Conservation (phyloP, 257 asterid species). For the Orobanche coerulescens region DNA sequence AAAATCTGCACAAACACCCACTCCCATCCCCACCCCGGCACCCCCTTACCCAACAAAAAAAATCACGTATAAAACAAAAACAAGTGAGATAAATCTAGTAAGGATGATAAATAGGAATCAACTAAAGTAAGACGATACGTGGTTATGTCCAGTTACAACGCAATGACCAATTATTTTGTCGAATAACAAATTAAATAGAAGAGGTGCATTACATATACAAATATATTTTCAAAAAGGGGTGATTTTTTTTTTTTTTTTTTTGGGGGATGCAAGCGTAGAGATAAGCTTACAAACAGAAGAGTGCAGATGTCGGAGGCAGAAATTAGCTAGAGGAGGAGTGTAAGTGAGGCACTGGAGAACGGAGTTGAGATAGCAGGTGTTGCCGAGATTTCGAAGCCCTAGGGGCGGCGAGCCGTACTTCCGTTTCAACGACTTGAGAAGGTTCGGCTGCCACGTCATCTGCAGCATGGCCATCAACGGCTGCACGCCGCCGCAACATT, state of each 20-base stretch:
- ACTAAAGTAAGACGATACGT: background rate
- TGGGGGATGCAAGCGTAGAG: background rate
- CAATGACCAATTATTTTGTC: background rate
- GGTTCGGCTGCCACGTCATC: constrained; percentile 96
- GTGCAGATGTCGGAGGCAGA: constrained; percentile 82
- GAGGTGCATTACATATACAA: background rate
- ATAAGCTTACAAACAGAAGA: constrained; percentile 59
- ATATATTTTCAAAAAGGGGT: background rate
- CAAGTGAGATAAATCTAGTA: background rate
- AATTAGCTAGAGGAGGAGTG: constrained; percentile 90
- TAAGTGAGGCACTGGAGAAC: constrained; percentile 98
- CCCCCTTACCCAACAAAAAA: background rate
- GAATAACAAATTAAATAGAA: constrained; percentile 5
- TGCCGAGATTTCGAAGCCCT: constrained; percentile 95
- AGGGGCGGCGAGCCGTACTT: constrained; percentile 74
- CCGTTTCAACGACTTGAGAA: constrained; percentile 58
- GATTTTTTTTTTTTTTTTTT: no score
- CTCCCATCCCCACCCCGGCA: no score
- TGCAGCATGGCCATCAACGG: constrained; percentile 82
- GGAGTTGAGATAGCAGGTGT: constrained; percentile 91
- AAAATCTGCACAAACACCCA: background rate
- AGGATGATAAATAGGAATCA: background rate
- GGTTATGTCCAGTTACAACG: background rate
- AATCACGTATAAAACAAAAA: background rate
- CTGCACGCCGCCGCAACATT: constrained; percentile 47